Evolutionary conservation across 2,329 filamentous ascomycete species (phyloP), one percentile per base, ranked within the genome.

Genomic region (Aspergillus intermedius): DNA sequence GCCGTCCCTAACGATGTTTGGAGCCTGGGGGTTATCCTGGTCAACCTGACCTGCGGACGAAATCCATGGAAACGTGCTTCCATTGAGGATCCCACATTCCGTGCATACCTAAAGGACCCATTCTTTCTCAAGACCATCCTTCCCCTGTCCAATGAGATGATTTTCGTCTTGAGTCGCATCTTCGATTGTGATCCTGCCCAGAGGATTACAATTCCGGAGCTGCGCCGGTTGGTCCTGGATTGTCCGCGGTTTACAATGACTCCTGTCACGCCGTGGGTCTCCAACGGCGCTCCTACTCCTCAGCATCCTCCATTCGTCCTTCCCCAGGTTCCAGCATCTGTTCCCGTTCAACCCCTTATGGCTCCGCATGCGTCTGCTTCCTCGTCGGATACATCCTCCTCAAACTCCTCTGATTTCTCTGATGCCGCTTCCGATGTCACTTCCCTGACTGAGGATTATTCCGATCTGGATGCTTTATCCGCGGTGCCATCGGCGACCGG

Each of bases 41-140:
- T 98, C 61, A 98, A 98, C 76, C 78, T 98, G 58, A 95, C 90
- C 45, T 98, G 93, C 74, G 93, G 93, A 65, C 89, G 93, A 68
- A 98, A 98, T 73, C 93, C 93, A 51, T 98, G 93, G 93, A 97
- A 97, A 75, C 87, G 93, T 68, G 93, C 93, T 53, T 95, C 90
- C 10, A 77, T 83, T 59, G 89, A 95, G 69, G 93, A 98, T 71
- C 89, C 89, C 55, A 97, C 93, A 42, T 98, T 97, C 79, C 83
- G 87, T 63, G 91, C 91, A 47, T 97, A 87, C 73, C 80, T 87
- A 60, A 86, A 86, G 75, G 89, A 90, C 65, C 82, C 83, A 53
- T 84, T 86, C 64, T 98, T 97, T 69, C 76, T 98, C 57, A 87
- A 90, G 76, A 87, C 89, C 54, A 98, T 98, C 61, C 79, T 98